Base-by-base conservation (phyloP, 139 green algal genomes). In the Chlamydomonas asymmetrica region DNA sequence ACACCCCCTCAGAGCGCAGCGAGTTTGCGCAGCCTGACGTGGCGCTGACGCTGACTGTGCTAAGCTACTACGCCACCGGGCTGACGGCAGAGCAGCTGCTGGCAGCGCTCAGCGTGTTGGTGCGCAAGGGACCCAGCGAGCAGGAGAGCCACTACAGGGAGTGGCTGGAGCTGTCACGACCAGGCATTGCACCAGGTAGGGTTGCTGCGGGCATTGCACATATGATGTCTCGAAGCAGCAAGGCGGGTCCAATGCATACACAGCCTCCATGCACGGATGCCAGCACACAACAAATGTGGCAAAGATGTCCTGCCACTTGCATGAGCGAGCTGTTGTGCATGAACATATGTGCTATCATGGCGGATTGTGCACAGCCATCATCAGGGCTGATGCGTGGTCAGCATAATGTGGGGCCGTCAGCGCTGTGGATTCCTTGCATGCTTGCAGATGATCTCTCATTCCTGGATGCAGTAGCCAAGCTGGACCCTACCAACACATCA, bases 11-110 rank as follows among this genome's bases (percentile, higher is more conserved):
- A 22, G 80, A 86, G 64, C 77, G 85, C 49, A 80, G 63, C 32
- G 85, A 89, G 81, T 91, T 76, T 57, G 73, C 82, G 1, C 88
- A 90, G 56, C 88, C 85, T 52, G 88, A 91, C 62, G 74, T 85
- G 18, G 83, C 83, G 5, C 48, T 91, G 35, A 25, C 80, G 48
- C 77, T 88, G 9, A 91, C 79, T 5, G 50, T 66, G 1, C 48
- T 91, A 38, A 60, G 65, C 23, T 92, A 92, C 71, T 89, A 85
- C 66, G 25, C 68, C 35, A 76, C 84, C 52, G 88, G 88, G 6
- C 79, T 91, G 41, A 73, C 64, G 0, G 23, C 54, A 3, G 4
- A 78, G 20, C 27, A 64, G 32, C 73, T 90, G 70, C 79, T 77
- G 7, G 52, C 67, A 25, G 67, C 67, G 27, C 50, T 74, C 13